Evolutionary conservation across 1,139 yeast genomes (phyloP).

Genomic region (Yamadazyma spencermartinsiae): DNA sequence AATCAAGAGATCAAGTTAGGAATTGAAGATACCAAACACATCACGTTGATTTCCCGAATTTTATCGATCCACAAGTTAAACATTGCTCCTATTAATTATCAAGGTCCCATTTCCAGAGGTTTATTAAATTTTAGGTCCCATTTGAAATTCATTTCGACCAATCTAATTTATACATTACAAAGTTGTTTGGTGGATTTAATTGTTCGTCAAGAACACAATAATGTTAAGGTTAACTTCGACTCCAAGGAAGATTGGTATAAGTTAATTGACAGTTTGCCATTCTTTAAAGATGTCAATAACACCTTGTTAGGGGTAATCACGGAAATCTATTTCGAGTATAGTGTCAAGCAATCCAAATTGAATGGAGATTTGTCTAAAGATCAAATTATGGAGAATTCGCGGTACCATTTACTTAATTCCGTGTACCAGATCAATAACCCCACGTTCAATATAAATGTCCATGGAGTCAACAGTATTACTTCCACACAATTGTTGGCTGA

Average conservation of each 20-base stretch:
- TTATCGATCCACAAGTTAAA: constrained; percentile 55
- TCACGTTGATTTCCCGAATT: constrained; percentile 56
- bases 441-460: constrained; percentile 43
- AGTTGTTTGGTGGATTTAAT: constrained; percentile 51
- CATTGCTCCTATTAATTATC: constrained; percentile 59
- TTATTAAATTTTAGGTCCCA: constrained; percentile 69
- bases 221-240: constrained; percentile 34
- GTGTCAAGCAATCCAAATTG: constrained; percentile 31
- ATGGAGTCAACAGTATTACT: constrained; percentile 43
- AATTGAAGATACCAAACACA: constrained; percentile 30
- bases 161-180: constrained; percentile 57
- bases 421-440: constrained; percentile 42
- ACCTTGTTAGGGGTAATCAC: constrained; percentile 46
- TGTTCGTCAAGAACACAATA: constrained; percentile 55
- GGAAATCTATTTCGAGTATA: constrained; percentile 43
- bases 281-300: constrained; percentile 46
- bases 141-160: constrained; percentile 51
- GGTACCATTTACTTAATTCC: constrained; percentile 36
- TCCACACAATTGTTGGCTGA: constrained; percentile 40
- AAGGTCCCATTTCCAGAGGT: constrained; percentile 70
- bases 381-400: constrained; percentile 29
- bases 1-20: constrained; percentile 30
- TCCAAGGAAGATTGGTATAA: constrained; percentile 56
- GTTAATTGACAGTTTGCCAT: constrained; percentile 62
- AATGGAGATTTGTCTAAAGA: constrained; percentile 24